Conservation (phyloP, 768 basidiomycete species). For the Suillus clintonianus region DNA sequence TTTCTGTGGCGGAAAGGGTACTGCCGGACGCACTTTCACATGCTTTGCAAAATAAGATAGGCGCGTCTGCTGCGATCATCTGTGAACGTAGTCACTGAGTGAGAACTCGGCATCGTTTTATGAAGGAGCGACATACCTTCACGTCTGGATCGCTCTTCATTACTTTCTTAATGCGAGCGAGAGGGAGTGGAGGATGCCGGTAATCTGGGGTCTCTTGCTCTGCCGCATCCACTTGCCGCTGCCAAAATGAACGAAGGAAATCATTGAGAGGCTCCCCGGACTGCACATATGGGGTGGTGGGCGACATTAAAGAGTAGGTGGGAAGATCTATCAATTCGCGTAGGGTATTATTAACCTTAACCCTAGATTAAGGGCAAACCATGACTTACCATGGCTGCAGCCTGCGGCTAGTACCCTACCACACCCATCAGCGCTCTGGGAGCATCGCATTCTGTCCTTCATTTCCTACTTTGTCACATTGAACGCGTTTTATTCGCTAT, state of each 20-base stretch:
- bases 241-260: constrained; percentile 89
- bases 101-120: constrained; percentile 5
- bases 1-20: background rate
- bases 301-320: constrained; percentile 27
- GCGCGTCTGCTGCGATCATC: constrained; percentile 99
- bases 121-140: constrained; percentile 60
- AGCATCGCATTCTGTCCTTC: background rate
- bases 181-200: constrained; percentile 82
- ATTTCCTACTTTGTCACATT: background rate
- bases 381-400: no score
- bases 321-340: background rate
- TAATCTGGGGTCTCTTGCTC: constrained; percentile 90
- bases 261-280: constrained; percentile 85
- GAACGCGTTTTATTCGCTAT: background rate
- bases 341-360: constrained; percentile 24
- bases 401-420: no score
- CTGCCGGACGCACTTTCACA: constrained; percentile 83
- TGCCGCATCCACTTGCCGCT: constrained; percentile 80
- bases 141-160: constrained; percentile 99
- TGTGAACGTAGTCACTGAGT: constrained; percentile 28
- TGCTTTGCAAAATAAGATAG: constrained; percentile 95
- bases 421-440: no score
- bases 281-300: constrained; percentile 67
- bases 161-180: constrained; percentile 97
- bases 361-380: constrained; percentile 20